Conservation (phyloP, 2,329 filamentous ascomycete species). For the Xylariaceae sp. region DNA sequence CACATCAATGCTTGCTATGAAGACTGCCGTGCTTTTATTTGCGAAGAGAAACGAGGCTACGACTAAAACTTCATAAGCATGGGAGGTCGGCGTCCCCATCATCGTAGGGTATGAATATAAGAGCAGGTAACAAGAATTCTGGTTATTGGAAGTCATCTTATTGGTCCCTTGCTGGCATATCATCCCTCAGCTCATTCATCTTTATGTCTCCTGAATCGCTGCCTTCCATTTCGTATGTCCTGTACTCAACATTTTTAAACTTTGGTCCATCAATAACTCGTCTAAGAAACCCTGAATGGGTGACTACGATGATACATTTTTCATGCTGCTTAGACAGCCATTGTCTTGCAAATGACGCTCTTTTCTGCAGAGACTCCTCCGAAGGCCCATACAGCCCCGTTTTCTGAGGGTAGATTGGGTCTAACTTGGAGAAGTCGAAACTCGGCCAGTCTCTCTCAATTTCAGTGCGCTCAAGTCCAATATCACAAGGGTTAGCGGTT, state of each 20-base stretch:
- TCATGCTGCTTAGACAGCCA: slow-evolving; percentile 40
- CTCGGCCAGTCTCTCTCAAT: slow-evolving; percentile 39
- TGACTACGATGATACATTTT: slow-evolving; percentile 41
- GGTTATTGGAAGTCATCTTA: background rate
- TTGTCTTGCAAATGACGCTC: slow-evolving; percentile 35
- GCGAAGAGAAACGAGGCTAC: too few relatives aligned
- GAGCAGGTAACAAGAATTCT: background rate
- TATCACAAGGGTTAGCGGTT: slow-evolving; percentile 41
- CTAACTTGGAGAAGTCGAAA: slow-evolving; percentile 41
- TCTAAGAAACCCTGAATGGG: slow-evolving; percentile 41
- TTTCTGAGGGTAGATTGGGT: slow-evolving; percentile 42
- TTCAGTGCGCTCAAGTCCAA: slow-evolving; percentile 33
- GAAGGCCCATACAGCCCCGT: slow-evolving; percentile 40
- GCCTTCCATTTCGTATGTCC: slow-evolving; percentile 34
- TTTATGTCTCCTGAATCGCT: slow-evolving; percentile 23
- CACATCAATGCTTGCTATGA: slow-evolving; percentile 32
- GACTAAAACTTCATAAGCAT: too few relatives aligned
- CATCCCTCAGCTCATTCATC: slow-evolving; percentile 28
- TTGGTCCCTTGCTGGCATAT: slow-evolving; percentile 15
- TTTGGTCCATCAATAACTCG: slow-evolving; percentile 36
- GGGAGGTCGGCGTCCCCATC: too few relatives aligned
- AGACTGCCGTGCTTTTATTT: too few relatives aligned
- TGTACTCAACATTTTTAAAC: slow-evolving; percentile 40
- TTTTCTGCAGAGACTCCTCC: slow-evolving; percentile 35
- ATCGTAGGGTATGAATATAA: background rate